phyloP scores from a whole-genome alignment of 495 filamentous ascomycete species.

The Schizothecium vesticola region DNA sequence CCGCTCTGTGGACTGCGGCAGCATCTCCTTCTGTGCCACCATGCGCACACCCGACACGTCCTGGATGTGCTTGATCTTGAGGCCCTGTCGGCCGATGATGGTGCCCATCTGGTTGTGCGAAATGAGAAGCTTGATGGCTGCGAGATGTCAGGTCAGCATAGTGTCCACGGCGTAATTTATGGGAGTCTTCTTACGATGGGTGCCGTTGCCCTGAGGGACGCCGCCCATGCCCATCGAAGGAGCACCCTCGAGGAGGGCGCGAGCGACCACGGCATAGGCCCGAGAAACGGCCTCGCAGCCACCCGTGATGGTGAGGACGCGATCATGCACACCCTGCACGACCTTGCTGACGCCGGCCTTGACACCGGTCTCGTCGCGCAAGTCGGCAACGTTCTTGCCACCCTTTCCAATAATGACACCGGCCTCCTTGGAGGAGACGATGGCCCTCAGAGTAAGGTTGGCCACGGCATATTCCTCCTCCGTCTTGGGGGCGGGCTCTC shows the following conservation, averaged over 20 bases:
- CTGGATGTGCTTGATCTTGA: slow-evolving; percentile 99
- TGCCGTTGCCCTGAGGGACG: slow-evolving; percentile 73
- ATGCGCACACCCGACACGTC: slow-evolving; percentile 95
- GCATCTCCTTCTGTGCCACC: slow-evolving; percentile 99
- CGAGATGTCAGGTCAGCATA: slow-evolving; percentile 16
- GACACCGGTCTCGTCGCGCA: slow-evolving; percentile 94
- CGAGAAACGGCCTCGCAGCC: slow-evolving; percentile 76
- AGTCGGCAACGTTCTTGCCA: slow-evolving; percentile 95
- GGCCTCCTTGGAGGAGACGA: slow-evolving; percentile 97
- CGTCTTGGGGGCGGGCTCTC: slow-evolving; percentile 70
- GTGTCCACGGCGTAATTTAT: not conserved
- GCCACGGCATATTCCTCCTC: slow-evolving; percentile 94
- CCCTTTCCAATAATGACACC: slow-evolving; percentile 98
- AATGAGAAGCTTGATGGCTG: slow-evolving; percentile 94
- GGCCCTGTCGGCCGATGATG: slow-evolving; percentile 90
- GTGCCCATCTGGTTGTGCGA: slow-evolving; percentile 99
- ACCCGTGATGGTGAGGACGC: slow-evolving; percentile 91
- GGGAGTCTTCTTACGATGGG: slow-evolving; percentile 70
- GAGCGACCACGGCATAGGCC: slow-evolving; percentile 89
- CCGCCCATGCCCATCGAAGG: slow-evolving; percentile 94
- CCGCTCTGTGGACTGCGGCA: slow-evolving; percentile 97
- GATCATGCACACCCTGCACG: slow-evolving; percentile 92
- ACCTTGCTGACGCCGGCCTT: slow-evolving; percentile 98
- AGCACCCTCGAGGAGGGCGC: slow-evolving; percentile 84
- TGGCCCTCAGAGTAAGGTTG: slow-evolving; percentile 88